A percentile compares a stretch with the other conserved stretches of the same genome.
Evolutionary conservation across 2,329 filamentous ascomycete species (phyloP).

Genomic region (Fonsecaea erecta): DNA sequence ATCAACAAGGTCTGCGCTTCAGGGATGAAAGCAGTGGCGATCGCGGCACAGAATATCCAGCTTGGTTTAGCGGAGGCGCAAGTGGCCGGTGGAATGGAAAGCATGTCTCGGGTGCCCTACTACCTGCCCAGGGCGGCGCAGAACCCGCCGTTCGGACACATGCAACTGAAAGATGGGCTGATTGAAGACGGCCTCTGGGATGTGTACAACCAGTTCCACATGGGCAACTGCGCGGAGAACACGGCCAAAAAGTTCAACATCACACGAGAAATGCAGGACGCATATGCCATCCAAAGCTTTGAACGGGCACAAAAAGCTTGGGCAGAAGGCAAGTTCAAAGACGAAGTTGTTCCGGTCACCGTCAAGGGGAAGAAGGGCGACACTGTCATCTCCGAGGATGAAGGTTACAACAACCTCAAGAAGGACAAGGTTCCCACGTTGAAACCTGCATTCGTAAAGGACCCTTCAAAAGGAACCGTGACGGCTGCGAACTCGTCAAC

Average conservation of each 20-base stretch:
- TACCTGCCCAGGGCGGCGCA: constrained; percentile 83
- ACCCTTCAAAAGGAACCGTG: constrained; percentile 78
- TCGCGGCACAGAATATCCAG: constrained; percentile 94
- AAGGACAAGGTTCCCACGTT: constrained; percentile 82
- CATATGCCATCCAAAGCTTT: constrained; percentile 88
- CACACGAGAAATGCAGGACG: constrained; percentile 83
- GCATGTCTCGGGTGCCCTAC: constrained; percentile 92
- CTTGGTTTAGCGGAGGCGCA: constrained; percentile 86
- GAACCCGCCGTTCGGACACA: constrained; percentile 82
- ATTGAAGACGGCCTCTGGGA: constrained; percentile 96
- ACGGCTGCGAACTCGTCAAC: constrained; percentile 94
- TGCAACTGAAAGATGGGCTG: constrained; percentile 86
- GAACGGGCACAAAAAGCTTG: constrained; percentile 88
- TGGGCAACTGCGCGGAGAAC: constrained; percentile 95
- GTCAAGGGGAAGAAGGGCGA: constrained; percentile 85
- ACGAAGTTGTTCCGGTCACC: constrained; percentile 88
- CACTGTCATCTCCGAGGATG: constrained; percentile 76
- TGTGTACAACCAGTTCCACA: constrained; percentile 95
- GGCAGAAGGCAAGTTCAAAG: constrained; percentile 78
- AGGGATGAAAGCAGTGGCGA: constrained; percentile 85
- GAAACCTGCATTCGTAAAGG: constrained; percentile 87
- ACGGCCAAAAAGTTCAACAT: constrained; percentile 87
- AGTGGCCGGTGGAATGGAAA: constrained; percentile 96
- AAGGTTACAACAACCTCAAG: constrained; percentile 86
- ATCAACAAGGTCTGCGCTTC: constrained; percentile 99